A percentile compares a stretch with the other conserved stretches of the same genome.
Conservation (phyloP, 441 rosid species). For the California macrophylla region DNA sequence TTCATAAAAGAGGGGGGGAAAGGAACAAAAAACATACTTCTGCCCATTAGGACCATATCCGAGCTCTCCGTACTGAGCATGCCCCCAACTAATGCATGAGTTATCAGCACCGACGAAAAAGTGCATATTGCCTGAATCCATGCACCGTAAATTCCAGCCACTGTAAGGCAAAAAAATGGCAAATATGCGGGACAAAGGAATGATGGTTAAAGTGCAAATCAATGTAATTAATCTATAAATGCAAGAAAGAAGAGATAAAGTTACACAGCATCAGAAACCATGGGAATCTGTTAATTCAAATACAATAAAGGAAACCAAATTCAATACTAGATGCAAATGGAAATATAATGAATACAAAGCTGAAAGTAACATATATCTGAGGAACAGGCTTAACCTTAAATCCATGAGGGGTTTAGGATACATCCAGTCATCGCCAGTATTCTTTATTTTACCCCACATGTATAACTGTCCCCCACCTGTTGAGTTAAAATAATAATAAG, state of each 20-base stretch:
- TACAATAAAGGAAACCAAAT: not conserved
- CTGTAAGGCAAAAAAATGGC: slow-evolving; percentile 27
- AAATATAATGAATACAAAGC: not conserved
- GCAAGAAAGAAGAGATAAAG: too few species aligned
- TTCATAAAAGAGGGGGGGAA: not conserved
- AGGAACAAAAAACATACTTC: slow-evolving; percentile 36
- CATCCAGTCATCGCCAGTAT: slow-evolving; percentile 93
- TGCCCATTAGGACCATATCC: slow-evolving; percentile 92
- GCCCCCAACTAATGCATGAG: slow-evolving; percentile 98
- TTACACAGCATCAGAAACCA: too few species aligned
- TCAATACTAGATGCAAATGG: not conserved
- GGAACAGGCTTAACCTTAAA: slow-evolving; percentile 52
- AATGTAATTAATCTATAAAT: too few species aligned
- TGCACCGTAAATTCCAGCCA: slow-evolving; percentile 94
- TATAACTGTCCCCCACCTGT: slow-evolving; percentile 94
- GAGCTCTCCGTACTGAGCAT: slow-evolving; percentile 79
- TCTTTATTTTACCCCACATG: slow-evolving; percentile 98
- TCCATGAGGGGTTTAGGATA: slow-evolving; percentile 98
- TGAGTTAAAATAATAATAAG: slow-evolving; percentile 12
- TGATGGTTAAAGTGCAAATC: too few species aligned
- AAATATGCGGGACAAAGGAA: not conserved
- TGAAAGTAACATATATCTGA: slow-evolving; percentile 6
- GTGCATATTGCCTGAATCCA: slow-evolving; percentile 95
- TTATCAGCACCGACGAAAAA: slow-evolving; percentile 93
- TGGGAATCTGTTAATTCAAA: not conserved